phyloP scores from a whole-genome alignment of 352 stramenopile species.

The Hyaloperonospora arabidopsidis region DNA sequence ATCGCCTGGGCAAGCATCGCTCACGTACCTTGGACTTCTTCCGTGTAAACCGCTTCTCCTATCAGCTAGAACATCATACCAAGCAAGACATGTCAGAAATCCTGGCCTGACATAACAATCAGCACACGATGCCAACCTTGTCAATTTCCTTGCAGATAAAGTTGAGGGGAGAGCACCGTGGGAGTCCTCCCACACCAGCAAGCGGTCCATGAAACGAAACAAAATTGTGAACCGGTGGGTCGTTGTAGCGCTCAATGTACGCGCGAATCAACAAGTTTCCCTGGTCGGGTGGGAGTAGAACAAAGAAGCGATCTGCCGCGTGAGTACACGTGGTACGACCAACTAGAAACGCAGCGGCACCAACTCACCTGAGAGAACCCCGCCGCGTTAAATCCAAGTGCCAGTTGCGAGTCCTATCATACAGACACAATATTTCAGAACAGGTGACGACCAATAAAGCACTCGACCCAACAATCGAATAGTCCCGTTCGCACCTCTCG shows the following conservation, averaged over 20 bases:
- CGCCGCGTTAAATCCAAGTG: constrained; percentile 88
- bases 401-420: constrained; percentile 67
- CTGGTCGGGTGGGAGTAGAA: constrained; percentile 20
- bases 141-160: constrained; percentile 84
- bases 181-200: constrained; percentile 83
- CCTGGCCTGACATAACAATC: background rate
- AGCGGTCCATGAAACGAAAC: constrained; percentile 89
- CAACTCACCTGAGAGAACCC: constrained; percentile 85
- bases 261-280: constrained; percentile 91
- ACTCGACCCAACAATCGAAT: background rate
- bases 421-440: background rate
- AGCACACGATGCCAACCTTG: constrained; percentile 24
- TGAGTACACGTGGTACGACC: background rate
- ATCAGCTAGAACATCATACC: constrained; percentile 55
- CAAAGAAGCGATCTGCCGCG: background rate
- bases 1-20: background rate
- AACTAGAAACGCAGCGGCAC: background rate
- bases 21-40: constrained; percentile 64
- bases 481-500: constrained; percentile 31
- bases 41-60: constrained; percentile 76
- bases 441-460: constrained; percentile 2
- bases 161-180: constrained; percentile 77
- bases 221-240: constrained; percentile 87
- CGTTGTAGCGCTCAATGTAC: constrained; percentile 91
- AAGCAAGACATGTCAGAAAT: constrained; percentile 5